phyloP scores from a whole-genome alignment of 805 yeast species.

The Candida morakotiae region DNA sequence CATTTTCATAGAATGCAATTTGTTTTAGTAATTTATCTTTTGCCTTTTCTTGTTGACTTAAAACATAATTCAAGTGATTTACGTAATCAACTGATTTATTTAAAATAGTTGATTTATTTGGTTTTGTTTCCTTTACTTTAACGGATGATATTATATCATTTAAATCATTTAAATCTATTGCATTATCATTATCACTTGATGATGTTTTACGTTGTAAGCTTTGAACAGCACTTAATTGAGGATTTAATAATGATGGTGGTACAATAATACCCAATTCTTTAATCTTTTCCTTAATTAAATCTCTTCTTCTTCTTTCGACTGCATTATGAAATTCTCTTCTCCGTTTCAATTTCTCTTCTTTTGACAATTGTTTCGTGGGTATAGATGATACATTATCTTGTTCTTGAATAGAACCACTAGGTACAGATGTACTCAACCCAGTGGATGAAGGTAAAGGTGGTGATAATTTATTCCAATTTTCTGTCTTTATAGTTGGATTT shows the following conservation, averaged over 20 bases:
- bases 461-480: constrained; percentile 17
- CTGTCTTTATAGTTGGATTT: constrained; percentile 3
- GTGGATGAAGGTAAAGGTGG: constrained; percentile 18
- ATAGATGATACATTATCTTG: constrained; percentile 11
- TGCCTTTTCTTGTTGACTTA: constrained; percentile 51
- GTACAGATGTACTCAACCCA: constrained; percentile 12
- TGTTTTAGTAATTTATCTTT: constrained; percentile 14
- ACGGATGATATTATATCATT: constrained; percentile 35
- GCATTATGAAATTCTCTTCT: constrained; percentile 91
- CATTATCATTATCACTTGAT: not conserved
- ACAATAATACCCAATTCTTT: constrained; percentile 77
- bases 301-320: constrained; percentile 89
- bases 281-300: constrained; percentile 82
- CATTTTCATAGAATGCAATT: constrained; percentile 4
- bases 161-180: constrained; percentile 26
- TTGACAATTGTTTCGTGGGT: constrained; percentile 38
- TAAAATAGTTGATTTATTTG: constrained; percentile 78
- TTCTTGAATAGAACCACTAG: constrained; percentile 12
- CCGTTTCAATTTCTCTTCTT: constrained; percentile 70
- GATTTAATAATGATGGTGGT: constrained; percentile 67
- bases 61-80: constrained; percentile 56
- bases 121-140: constrained; percentile 61
- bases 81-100: constrained; percentile 80
- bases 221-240: constrained; percentile 40
- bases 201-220: constrained; percentile 28